Evolutionary conservation across 1,284 basidiomycete genomes (phyloP), one percentile per base, ranked within the genome.

Genomic region (Apiotrichum porosum): DNA sequence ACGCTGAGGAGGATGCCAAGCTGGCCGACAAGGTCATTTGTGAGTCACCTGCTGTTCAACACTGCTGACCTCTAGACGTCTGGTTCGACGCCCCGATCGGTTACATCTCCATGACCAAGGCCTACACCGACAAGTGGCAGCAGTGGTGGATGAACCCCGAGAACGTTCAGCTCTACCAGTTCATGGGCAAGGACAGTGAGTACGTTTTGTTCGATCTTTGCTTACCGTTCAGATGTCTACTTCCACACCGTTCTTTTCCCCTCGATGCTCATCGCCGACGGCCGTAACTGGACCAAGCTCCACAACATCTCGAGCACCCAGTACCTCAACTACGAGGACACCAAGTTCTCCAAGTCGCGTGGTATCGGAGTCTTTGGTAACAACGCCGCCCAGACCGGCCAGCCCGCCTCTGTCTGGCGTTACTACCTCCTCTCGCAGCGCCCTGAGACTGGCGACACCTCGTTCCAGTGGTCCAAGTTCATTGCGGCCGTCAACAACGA

Each of bases 221-320:
- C 18, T 28, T 52, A 33, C 42, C 40, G n/a, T 9, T 12, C 35
- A 74, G 72, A 97, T 61, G 89, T 93, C 47, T n/a, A n/a, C n/a
- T 99, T 99, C 83, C 95, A 99, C 73, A 93, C 91, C 2, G 84
- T 98, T 46, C 91, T 93, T 67, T 98, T 86, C 78, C 95, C 95
- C 12, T 84, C 89, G 9, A 84, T 93, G 56, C 81, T 92, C 61
- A 76, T 97, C 58, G 95, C 84, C 9, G 93, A 95, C 61, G 87
- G 88, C 24, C 82, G 91, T 42, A 76, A 83, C 49, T 99, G 95
- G 94, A 97, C 94, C 30, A 90, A 79, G 71, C 80, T 98, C 6
- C 87, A 97, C 73, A 92, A 97, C 76, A 78, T 99, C 51, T 95
- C 90, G 22, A 91, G 91, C 6, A 97, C 95, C 50, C 92, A 99